phyloP scores from a whole-genome alignment of 306 rosid species.

The Trifolium fragiferum region DNA sequence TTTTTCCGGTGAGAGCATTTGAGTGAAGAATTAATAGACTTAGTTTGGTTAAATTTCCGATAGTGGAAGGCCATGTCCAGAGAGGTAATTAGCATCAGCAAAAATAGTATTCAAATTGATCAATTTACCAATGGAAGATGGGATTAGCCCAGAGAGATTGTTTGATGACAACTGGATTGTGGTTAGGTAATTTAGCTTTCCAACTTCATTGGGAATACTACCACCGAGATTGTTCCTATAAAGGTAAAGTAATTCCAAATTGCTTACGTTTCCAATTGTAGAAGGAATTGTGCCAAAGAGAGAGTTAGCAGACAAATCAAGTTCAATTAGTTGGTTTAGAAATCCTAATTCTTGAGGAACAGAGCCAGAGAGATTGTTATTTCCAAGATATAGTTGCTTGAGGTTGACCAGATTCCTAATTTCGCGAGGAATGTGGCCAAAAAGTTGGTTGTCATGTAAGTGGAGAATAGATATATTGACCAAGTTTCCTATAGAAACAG shows the following conservation, averaged over 20 bases:
- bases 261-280: neutral
- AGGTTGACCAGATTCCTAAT: neutral
- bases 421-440: neutral
- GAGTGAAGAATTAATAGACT: neutral
- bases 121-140: neutral
- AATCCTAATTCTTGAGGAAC: neutral
- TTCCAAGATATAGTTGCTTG: neutral
- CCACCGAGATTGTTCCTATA: neutral
- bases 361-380: neutral
- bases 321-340: neutral
- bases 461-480: neutral
- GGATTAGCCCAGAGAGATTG: neutral
- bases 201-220: neutral
- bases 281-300: constrained; percentile 2
- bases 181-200: neutral
- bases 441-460: neutral
- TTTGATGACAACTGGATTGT: neutral
- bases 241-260: neutral
- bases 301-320: neutral
- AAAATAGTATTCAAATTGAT: neutral
- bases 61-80: neutral
- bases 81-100: accelerated
- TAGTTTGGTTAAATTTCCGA: neutral
- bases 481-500: neutral
- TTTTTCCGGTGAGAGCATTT: neutral